phyloP scores from a whole-genome alignment of 257 asterid genomes.

The Coffea canephora region DNA sequence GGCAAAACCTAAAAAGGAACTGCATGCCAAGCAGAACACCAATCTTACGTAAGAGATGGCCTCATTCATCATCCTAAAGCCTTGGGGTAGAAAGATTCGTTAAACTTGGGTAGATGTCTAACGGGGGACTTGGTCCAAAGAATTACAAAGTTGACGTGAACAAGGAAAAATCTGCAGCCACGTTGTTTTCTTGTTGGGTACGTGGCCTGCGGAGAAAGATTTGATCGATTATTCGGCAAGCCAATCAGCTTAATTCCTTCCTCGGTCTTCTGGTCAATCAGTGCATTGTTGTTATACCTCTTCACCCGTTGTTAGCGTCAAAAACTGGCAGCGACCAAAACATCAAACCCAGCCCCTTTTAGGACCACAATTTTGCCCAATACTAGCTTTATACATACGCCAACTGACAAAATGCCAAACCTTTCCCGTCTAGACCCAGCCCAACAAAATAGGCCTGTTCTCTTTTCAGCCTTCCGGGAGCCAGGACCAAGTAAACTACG shows the following conservation, averaged over 20 bases:
- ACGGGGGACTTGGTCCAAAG: not conserved
- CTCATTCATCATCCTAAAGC: not conserved
- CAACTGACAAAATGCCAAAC: too few species aligned
- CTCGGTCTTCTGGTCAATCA: not conserved
- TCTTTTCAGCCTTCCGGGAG: not conserved
- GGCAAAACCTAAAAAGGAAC: not conserved
- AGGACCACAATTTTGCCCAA: not conserved
- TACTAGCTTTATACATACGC: too few species aligned
- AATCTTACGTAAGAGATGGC: not conserved
- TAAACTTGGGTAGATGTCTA: not conserved
- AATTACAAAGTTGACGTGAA: not conserved
- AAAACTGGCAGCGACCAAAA: not conserved
- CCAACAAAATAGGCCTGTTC: not conserved
- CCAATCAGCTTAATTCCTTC: not conserved
- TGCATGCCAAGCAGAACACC: not conserved
- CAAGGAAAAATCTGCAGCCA: constrained; percentile 10
- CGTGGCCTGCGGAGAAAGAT: constrained; percentile 9
- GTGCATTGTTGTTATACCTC: not conserved
- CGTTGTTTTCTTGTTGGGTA: not conserved
- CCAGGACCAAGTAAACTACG: not conserved
- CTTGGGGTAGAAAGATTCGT: not conserved
- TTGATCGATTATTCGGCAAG: not conserved
- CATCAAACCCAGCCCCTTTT: not conserved
- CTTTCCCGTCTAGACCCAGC: too few species aligned
- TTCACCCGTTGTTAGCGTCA: too few species aligned